phyloP scores from a whole-genome alignment of 192 early-diverging fungal genomes.

The Rhizophlyctis rosea region DNA sequence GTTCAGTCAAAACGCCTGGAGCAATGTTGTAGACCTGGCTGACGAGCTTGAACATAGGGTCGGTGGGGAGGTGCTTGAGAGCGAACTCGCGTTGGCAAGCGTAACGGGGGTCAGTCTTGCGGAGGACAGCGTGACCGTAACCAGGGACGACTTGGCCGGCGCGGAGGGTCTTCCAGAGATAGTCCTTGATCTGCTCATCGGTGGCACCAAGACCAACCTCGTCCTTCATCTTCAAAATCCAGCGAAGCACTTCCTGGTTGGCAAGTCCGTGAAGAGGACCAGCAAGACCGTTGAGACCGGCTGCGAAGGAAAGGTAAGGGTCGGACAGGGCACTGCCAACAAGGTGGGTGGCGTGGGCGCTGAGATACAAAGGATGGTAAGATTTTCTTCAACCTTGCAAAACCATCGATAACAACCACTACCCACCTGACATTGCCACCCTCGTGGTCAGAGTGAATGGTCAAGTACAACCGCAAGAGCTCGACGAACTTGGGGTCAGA shows the following conservation, averaged over 20 bases:
- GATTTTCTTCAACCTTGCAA: background rate
- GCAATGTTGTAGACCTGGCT: slow-evolving; percentile 96
- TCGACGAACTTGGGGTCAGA: slow-evolving; percentile 88
- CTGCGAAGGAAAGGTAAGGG: slow-evolving; percentile 96
- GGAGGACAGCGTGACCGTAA: slow-evolving; percentile 97
- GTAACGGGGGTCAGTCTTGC: slow-evolving; percentile 98
- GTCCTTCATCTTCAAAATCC: slow-evolving; percentile 90
- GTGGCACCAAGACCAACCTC: slow-evolving; percentile 80
- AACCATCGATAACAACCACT: background rate
- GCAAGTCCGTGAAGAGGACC: slow-evolving; percentile 99
- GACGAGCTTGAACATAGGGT: slow-evolving; percentile 96
- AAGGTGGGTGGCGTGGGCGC: slow-evolving; percentile 94
- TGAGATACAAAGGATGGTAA: slow-evolving; percentile 18
- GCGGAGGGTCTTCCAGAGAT: slow-evolving; percentile 95
- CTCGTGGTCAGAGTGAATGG: slow-evolving; percentile 99
- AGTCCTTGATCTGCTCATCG: slow-evolving; percentile 94
- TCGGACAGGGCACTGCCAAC: slow-evolving; percentile 97
- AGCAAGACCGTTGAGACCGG: slow-evolving; percentile 94
- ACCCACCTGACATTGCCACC: slow-evolving; percentile 91
- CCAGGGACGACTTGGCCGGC: slow-evolving; percentile 96
- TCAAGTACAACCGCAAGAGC: slow-evolving; percentile 98
- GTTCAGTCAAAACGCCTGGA: slow-evolving; percentile 92
- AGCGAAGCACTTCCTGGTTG: slow-evolving; percentile 99
- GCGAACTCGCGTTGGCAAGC: slow-evolving; percentile 98
- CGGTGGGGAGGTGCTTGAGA: slow-evolving; percentile 93